A percentile compares a stretch with the other conserved stretches of the same genome.
phyloP scores from a whole-genome alignment of 2,329 filamentous ascomycete species.

The Cadophora luteo-olivacea region DNA sequence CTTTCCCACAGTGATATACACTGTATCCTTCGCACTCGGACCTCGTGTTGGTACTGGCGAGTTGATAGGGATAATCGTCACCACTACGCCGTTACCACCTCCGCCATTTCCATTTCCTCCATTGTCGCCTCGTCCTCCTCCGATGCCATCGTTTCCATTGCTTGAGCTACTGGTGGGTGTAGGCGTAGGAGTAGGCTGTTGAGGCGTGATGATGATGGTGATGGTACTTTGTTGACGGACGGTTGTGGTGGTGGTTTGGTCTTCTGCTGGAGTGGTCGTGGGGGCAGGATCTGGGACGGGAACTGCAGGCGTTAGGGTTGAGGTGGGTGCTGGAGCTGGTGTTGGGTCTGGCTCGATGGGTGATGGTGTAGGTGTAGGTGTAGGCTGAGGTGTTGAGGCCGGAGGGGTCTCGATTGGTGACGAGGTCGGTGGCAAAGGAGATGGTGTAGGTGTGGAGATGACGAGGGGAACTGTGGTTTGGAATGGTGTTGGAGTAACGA shows the following conservation, averaged over 20 bases:
- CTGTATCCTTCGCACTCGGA: not conserved
- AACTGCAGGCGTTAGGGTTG: not conserved
- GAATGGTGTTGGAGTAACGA: not conserved
- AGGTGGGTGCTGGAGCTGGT: not conserved
- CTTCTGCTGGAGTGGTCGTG: not conserved
- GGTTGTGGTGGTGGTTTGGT: slow-evolving; percentile 7
- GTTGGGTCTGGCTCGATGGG: not conserved
- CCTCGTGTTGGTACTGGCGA: not conserved
- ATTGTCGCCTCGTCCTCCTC: not conserved
- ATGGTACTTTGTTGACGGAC: not conserved
- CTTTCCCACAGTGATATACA: slow-evolving; percentile 12
- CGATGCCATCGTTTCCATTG: not conserved
- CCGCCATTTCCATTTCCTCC: not conserved
- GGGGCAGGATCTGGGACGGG: not conserved
- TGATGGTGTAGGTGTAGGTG: not conserved
- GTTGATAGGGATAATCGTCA: slow-evolving; percentile 24
- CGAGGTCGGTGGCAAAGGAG: not conserved
- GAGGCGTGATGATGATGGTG: not conserved
- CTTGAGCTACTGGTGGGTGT: no score
- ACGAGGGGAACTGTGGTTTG: not conserved
- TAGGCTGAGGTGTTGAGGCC: not conserved
- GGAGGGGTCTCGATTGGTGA: not conserved
- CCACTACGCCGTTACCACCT: not conserved
- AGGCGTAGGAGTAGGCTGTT: not conserved
- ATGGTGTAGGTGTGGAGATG: not conserved